Evolutionary conservation across 306 rosid genomes (phyloP).

Genomic region (Dalbergia cultrata): DNA sequence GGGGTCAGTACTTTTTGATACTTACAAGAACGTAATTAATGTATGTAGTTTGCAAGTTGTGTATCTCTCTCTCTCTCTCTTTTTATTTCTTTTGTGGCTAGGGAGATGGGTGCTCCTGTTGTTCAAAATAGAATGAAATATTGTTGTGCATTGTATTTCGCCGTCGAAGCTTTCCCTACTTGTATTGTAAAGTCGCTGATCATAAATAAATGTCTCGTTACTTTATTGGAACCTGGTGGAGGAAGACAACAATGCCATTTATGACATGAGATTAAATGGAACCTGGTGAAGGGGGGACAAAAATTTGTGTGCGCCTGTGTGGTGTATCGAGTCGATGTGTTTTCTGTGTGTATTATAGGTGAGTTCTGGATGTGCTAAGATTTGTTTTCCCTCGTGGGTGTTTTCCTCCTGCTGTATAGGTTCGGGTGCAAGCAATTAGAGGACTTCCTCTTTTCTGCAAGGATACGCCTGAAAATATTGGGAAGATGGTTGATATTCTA

Average conservation of each 20-base stretch:
- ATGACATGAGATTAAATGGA: not conserved
- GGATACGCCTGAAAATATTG: slow-evolving; percentile 91
- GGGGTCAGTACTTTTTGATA: slow-evolving; percentile 65
- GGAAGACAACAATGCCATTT: slow-evolving; percentile 3
- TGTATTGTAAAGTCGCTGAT: not conserved
- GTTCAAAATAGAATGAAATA: not conserved
- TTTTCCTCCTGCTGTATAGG: slow-evolving; percentile 58
- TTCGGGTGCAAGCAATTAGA: slow-evolving; percentile 98
- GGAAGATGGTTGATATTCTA: slow-evolving; percentile 92
- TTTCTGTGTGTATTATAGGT: slow-evolving; percentile 2
- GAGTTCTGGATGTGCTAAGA: slow-evolving; percentile 17
- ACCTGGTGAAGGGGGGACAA: not conserved
- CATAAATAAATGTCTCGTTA: not conserved
- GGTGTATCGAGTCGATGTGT: not conserved
- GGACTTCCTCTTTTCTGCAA: slow-evolving; percentile 99
- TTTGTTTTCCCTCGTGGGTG: not conserved
- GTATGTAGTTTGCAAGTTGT: not conserved
- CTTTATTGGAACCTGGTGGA: no score
- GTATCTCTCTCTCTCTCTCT: not conserved
- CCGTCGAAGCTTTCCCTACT: not conserved
- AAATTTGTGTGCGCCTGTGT: not conserved
- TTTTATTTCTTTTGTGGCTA: not conserved
- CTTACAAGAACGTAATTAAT: not conserved
- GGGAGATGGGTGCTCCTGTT: slow-evolving; percentile 3
- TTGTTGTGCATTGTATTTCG: not conserved